Evolutionary conservation across 2,329 filamentous ascomycete species (phyloP), one percentile per base, ranked within the genome.

Genomic region (Apiospora pterosperma): DNA sequence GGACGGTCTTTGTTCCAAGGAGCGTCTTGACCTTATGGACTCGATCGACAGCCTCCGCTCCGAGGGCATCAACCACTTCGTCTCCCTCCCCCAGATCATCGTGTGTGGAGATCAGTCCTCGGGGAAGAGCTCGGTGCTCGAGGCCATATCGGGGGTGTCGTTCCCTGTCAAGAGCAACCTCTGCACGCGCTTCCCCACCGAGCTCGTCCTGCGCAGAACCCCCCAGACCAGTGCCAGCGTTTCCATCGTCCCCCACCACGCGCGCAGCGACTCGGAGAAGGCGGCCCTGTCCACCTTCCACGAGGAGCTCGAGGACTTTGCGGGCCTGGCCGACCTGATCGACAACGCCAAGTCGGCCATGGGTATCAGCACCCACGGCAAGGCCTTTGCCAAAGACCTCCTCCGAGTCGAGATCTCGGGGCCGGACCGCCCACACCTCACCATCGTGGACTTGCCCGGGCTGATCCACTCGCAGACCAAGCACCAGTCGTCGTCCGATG

Each of bases 361-460:
- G 64, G 66, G 68, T 19, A 61, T 70, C 16, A 31, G 14, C 28
- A 19, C 36, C 39, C 23, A 59, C 0, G 31, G 21, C n/a, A 63
- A 63, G n/a, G 75, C 71, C 4, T 85, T 85, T 67, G 78, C 74
- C 42, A 75, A 73, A 7, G 79, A 85, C 66, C 71, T 81, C 1
- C 77, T 86, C 0, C 77, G 77, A 2, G 73, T 86, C 31, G 80
- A 84, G 67, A 72, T 84, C 3, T 74, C 74, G 1, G 79, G 82
- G 0, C 81, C 83, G 0, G 69, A 75, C 2, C 77, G 78, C 36
- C 81, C 80, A 2, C 80, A 85, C n/a, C 75, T 88, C n/a, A 88
- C 85, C 0, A 76, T 88, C 31, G 84, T 88, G 1, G 85, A 88
- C 69, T 76, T 88, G 0, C 85, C 85, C 0, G 85, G 85, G 2